Conservation (phyloP, 106 monocot species). For the Platanthera zijinensis region DNA sequence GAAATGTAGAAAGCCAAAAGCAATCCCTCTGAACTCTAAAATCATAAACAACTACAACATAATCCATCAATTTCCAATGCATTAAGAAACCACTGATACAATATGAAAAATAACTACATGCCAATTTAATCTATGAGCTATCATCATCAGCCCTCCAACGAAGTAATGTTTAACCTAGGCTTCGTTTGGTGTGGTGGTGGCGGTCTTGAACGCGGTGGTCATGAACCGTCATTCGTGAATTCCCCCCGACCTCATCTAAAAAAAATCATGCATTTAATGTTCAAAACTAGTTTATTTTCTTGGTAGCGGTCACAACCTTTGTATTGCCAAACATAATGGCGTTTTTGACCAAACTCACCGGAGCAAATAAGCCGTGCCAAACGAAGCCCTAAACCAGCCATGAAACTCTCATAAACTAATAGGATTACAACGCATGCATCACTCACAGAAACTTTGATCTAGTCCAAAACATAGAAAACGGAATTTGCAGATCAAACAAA, state of each 20-base stretch:
- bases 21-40: neutral
- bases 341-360: too few species aligned
- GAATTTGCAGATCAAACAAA: neutral
- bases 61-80: neutral
- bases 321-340: too few species aligned
- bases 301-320: too few species aligned
- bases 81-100: neutral
- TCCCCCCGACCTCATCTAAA: too few species aligned
- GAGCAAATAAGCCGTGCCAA: too few species aligned
- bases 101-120: neutral
- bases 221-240: too few species aligned
- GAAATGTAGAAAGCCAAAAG: neutral
- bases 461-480: neutral
- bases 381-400: too few species aligned
- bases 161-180: neutral
- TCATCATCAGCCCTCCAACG: neutral
- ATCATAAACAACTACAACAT: neutral
- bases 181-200: too few species aligned
- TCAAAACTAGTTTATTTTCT: too few species aligned
- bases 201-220: too few species aligned
- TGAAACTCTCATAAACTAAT: too few species aligned
- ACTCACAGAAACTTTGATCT: neutral
- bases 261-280: too few species aligned
- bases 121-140: neutral
- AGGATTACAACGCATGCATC: neutral